Conservation (phyloP, 495 filamentous ascomycete species). For the Penicillium lividum region DNA sequence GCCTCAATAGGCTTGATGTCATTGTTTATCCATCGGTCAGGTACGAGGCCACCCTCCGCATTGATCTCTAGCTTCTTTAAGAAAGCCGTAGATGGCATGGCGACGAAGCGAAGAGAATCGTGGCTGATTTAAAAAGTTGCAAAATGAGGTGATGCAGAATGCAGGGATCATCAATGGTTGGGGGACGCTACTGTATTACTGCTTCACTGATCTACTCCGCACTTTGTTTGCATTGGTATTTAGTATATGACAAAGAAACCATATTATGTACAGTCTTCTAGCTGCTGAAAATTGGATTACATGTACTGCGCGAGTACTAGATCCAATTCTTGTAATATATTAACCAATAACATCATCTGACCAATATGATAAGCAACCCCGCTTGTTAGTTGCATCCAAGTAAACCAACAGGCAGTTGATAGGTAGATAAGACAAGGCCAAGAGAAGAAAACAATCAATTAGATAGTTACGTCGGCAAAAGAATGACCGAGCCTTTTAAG, state of each 20-base stretch:
- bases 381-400: too few species aligned
- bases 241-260: too few species aligned
- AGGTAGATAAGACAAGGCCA: too few species aligned
- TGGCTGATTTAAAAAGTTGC: not conserved
- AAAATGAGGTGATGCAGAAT: too few species aligned
- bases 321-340: not conserved
- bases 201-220: not conserved
- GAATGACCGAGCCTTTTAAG: too few species aligned
- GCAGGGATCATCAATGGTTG: too few species aligned
- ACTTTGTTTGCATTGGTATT: not conserved
- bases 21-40: conserved; percentile 30
- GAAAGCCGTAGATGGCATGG: not conserved
- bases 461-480: too few species aligned
- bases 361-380: not conserved
- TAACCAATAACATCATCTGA: not conserved
- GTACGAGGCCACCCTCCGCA: conserved; percentile 17
- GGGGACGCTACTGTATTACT: too few species aligned
- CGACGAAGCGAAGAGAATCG: not conserved
- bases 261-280: not conserved
- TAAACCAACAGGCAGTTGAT: too few species aligned
- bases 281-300: not conserved
- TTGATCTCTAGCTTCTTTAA: conserved; percentile 17
- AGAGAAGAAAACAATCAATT: too few species aligned
- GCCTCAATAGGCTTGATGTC: conserved; percentile 32
- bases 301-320: not conserved